Conservation (phyloP, 2,329 filamentous ascomycete genomes). For the Stagonosporopsis chrysanthemi region DNA sequence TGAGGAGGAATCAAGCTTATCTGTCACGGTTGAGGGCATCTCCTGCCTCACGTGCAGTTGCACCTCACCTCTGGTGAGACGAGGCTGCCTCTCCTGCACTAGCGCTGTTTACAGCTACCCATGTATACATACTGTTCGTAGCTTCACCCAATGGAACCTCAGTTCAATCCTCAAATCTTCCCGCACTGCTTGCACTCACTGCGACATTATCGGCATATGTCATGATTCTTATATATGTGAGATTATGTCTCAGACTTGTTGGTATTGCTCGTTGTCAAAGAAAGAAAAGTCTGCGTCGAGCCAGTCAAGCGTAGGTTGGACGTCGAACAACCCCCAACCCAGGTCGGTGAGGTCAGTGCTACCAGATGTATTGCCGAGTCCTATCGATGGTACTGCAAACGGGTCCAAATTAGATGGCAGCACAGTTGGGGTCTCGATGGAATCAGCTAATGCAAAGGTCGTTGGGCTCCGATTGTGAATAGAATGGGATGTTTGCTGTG, state of each 20-base stretch:
- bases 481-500: not conserved
- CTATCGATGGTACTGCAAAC: not conserved
- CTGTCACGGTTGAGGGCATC: too few species aligned
- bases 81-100: too few species aligned
- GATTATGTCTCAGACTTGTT: not conserved
- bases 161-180: too few species aligned
- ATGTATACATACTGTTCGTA: too few species aligned
- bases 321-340: conserved; percentile 28
- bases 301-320: conserved; percentile 34
- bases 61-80: too few species aligned
- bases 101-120: too few species aligned
- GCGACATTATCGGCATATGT: too few species aligned
- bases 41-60: too few species aligned
- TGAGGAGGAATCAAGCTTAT: too few species aligned
- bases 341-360: conserved; percentile 17
- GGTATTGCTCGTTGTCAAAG: conserved; percentile 15
- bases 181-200: too few species aligned
- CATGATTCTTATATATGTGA: too few species aligned
- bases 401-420: not conserved
- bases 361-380: not conserved
- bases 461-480: not conserved
- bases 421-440: not conserved
- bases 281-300: conserved; percentile 31
- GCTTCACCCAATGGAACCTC: too few species aligned
- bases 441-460: not conserved